A percentile compares a stretch with the other conserved stretches of the same genome.
phyloP scores from a whole-genome alignment of 371 early-diverging fungal genomes.

The Mucor ambiguus region DNA sequence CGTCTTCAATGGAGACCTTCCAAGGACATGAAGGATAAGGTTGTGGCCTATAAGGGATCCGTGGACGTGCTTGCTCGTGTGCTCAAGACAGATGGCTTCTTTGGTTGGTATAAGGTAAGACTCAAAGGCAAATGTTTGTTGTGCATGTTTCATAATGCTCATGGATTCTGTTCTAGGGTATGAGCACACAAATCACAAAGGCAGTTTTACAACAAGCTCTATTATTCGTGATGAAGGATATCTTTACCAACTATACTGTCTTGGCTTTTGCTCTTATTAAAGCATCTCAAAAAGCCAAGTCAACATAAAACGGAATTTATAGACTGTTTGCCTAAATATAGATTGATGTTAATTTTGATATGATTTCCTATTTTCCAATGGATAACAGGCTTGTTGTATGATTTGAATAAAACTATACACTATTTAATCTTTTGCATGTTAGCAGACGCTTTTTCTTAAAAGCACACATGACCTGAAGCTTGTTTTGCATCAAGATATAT shows the following conservation, averaged over 20 bases:
- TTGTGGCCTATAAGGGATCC: constrained; percentile 74
- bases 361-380: constrained; percentile 1
- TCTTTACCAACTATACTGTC: constrained; percentile 71
- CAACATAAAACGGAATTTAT: not conserved
- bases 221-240: constrained; percentile 93
- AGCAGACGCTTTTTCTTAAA: not conserved
- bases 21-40: constrained; percentile 55
- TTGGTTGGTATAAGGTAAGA: constrained; percentile 91
- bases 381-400: not conserved
- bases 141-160: not conserved
- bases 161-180: constrained; percentile 61
- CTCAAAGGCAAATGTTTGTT: not conserved
- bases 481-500: not conserved
- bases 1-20: constrained; percentile 94
- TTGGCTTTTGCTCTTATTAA: constrained; percentile 52
- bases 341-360: not conserved
- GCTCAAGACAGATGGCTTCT: constrained; percentile 76
- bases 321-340: not conserved
- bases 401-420: not conserved
- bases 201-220: constrained; percentile 96
- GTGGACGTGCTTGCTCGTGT: constrained; percentile 87
- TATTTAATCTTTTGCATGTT: not conserved
- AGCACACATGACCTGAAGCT: not conserved
- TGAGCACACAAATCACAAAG: constrained; percentile 95
- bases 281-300: constrained; percentile 24